These are phyloP conservation scores for Diplodia sapinea DNA, from an alignment of 2,329 filamentous ascomycete genomes.

Conservation along the genomic window DNA sequence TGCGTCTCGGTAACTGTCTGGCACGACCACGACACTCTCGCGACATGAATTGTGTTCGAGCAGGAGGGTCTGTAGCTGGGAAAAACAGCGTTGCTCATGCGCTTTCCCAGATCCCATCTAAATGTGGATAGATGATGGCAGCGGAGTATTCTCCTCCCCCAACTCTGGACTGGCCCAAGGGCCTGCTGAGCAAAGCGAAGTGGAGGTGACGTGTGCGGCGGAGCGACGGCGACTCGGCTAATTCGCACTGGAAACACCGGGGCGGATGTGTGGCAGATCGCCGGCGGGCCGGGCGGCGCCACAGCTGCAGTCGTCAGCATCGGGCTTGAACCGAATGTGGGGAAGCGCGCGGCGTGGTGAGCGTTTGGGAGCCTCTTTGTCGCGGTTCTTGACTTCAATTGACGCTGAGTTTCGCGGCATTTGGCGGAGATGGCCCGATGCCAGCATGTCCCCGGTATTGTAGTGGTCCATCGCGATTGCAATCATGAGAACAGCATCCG, in stretches of 20 bases:
- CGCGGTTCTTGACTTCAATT: background rate
- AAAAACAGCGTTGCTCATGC: no score
- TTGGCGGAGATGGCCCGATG: background rate
- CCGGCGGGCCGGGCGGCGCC: constrained; percentile 6
- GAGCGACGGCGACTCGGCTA: background rate
- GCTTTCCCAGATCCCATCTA: no score
- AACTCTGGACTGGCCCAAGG: no score
- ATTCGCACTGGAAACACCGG: background rate
- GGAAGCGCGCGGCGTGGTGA: background rate
- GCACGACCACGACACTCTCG: no score
- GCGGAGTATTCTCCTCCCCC: no score
- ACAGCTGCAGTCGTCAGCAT: background rate
- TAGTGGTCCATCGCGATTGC: background rate
- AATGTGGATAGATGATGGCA: no score
- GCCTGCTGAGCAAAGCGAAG: no score
- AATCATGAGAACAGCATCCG: background rate
- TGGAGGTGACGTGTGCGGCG: background rate
- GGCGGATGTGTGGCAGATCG: constrained; percentile 1
- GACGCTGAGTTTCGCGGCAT: background rate
- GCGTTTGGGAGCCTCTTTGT: background rate
- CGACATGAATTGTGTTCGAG: no score
- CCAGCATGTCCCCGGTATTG: background rate
- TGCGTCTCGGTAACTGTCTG: no score
- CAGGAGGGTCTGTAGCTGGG: no score
- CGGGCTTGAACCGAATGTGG: constrained; percentile 1